These are phyloP conservation scores for Puccinia polysora DNA, from an alignment of 1,284 basidiomycete genomes.

Conservation along the genomic window DNA sequence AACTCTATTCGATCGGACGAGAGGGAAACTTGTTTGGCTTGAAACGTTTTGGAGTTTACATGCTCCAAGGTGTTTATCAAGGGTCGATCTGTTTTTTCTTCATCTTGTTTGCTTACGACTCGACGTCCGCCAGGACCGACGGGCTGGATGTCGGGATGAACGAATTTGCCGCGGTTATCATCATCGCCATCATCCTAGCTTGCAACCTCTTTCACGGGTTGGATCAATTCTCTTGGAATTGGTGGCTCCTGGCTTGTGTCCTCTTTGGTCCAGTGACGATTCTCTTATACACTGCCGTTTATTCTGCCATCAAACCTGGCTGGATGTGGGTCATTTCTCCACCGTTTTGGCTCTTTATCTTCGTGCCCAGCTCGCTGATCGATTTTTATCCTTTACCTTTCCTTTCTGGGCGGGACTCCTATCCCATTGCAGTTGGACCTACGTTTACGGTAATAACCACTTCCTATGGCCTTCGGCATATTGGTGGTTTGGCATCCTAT, in stretches of 20 bases:
- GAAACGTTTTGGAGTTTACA: constrained; percentile 71
- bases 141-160: constrained; percentile 74
- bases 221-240: constrained; percentile 82
- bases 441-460: constrained; percentile 56
- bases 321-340: constrained; percentile 25
- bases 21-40: constrained; percentile 79
- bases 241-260: constrained; percentile 82
- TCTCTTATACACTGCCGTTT: constrained; percentile 74
- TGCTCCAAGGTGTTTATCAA: constrained; percentile 82
- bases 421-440: constrained; percentile 53
- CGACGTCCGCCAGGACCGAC: constrained; percentile 70
- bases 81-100: constrained; percentile 72
- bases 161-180: constrained; percentile 71
- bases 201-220: constrained; percentile 87
- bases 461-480: constrained; percentile 80
- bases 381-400: not conserved
- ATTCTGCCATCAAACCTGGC: constrained; percentile 52
- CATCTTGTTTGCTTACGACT: constrained; percentile 72
- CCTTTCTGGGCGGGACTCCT: not conserved
- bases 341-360: not conserved
- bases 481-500: constrained; percentile 77
- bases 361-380: not conserved
- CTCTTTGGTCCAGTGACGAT: constrained; percentile 72
- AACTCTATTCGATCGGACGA: constrained; percentile 79
- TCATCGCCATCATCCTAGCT: constrained; percentile 70